Percentiles rank a stretch among this genome's conserved stretches.
Conservation (phyloP, 345 rosid genomes). For the Euphorbia peplus region DNA sequence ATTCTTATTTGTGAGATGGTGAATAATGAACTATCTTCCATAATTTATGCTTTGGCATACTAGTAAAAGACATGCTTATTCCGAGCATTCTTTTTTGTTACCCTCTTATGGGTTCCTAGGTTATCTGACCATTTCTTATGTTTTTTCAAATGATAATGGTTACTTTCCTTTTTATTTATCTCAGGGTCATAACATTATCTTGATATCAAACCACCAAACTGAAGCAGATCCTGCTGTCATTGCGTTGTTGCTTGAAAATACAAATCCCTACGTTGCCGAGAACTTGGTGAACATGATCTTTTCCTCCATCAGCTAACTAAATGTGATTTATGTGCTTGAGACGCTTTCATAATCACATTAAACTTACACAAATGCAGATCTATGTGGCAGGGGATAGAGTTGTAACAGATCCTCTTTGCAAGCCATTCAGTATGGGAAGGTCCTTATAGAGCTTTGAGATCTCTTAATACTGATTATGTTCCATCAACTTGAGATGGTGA, state of each 20-base stretch:
- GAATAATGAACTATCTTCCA: neutral
- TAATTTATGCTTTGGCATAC: neutral
- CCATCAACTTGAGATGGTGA: slow-evolving; percentile 20
- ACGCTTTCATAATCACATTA: slow-evolving; percentile 22
- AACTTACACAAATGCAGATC: slow-evolving; percentile 44
- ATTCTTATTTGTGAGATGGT: neutral
- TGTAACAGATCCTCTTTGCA: slow-evolving; percentile 91
- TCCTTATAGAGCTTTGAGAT: slow-evolving; percentile 26
- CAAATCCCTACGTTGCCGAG: slow-evolving; percentile 57
- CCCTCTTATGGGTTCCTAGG: neutral
- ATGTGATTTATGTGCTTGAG: slow-evolving; percentile 11
- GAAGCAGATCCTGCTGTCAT: slow-evolving; percentile 97
- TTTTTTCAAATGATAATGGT: slow-evolving; percentile 14
- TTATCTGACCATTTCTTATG: neutral
- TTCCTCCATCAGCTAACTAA: slow-evolving; percentile 20
- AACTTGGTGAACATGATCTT: slow-evolving; percentile 52
- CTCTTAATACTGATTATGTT: slow-evolving; percentile 20
- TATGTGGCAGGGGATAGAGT: slow-evolving; percentile 98
- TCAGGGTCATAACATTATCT: slow-evolving; percentile 86
- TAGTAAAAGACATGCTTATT: neutral
- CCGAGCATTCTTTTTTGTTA: neutral
- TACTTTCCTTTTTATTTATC: slow-evolving; percentile 23
- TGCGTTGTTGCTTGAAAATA: slow-evolving; percentile 76
- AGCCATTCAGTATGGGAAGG: slow-evolving; percentile 99
- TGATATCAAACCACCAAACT: slow-evolving; percentile 95